Evolutionary conservation across 192 early-diverging fungal genomes (phyloP), one percentile per base, ranked within the genome.

Genomic region (Pilobolus umbonatus): DNA sequence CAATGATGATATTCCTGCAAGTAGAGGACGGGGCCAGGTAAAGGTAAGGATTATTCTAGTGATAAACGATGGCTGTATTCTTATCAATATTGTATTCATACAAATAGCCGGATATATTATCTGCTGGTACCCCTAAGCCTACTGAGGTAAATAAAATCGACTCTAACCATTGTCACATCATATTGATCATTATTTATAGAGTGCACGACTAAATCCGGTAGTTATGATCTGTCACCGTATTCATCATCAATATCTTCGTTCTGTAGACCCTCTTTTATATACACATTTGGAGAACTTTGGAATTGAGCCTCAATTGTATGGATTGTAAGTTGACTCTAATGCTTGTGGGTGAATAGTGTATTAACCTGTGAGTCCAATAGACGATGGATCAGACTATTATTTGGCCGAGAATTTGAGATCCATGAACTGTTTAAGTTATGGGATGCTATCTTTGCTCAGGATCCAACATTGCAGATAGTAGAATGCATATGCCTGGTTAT

Each of bases 261-360:
- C 56, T 14, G 71, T 94, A 17, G 95, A 98, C 64, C 69, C 74
- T 21, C 78, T 82, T 22, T 76, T 96, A 22, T 88, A 79, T 31
- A 39, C 62, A n/a, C 91, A 91, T 55, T 58, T 98, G 43, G 77
- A 73, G 44, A 60, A 59, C 24, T 78, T 91, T 47, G 80, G 82
- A 7, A 92, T 98, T 39, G 93, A 98, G 64, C 95, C 95, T 14
- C 95, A 98, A 65, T 75, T 98, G 14, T 98, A 89, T 78, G 95
- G 91, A 40, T 82, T 96, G 86, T 85, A 83, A 57, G 83, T 71
- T 24, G 24, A 0, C 17, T 9, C 5, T 40, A 24, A 1, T 29
- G 3, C 35, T 44, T 56, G n/a, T n/a, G n/a, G n/a, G n/a, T n/a
- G n/a, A n/a, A n/a, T n/a, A n/a, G n/a, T n/a, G n/a, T n/a, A n/a